A percentile compares a stretch with the other conserved stretches of the same genome.
These are phyloP conservation scores for Kodamaea plutei DNA, from an alignment of 1,139 yeast species.

Conservation along the genomic window DNA sequence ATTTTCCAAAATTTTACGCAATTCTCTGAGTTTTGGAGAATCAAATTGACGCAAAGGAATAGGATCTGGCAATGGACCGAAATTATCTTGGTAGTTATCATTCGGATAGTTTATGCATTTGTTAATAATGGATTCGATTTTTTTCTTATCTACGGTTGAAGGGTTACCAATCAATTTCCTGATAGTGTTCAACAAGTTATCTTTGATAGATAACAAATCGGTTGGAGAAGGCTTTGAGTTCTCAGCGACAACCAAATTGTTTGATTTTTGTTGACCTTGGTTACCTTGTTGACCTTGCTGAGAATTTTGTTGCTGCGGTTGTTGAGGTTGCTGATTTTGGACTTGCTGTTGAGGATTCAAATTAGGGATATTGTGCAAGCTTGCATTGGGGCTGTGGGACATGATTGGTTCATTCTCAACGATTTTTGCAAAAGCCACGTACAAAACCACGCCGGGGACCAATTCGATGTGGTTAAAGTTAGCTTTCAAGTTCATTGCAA, in stretches of 20 bases:
- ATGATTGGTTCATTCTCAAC: constrained; percentile 19
- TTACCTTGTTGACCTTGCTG: constrained; percentile 1
- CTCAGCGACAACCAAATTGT: constrained; percentile 3
- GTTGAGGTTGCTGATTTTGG: constrained; percentile 1
- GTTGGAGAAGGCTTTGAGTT: constrained; percentile 18
- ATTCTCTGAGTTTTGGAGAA: constrained; percentile 71
- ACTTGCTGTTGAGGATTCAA: not conserved
- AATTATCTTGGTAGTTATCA: constrained; percentile 40
- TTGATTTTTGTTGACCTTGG: constrained; percentile 3
- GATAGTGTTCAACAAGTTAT: constrained; percentile 21
- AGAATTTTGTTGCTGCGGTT: constrained; percentile 1
- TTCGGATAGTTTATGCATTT: constrained; percentile 31
- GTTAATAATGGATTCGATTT: constrained; percentile 29
- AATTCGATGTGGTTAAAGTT: constrained; percentile 78
- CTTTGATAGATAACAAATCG: constrained; percentile 24
- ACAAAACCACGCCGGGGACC: constrained; percentile 64
- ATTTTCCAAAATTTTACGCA: constrained; percentile 52
- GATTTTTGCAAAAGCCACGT: constrained; percentile 66
- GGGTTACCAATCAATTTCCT: constrained; percentile 13
- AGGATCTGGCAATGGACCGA: constrained; percentile 72
- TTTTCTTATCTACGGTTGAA: constrained; percentile 24
- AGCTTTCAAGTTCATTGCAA: constrained; percentile 75
- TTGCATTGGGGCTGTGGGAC: constrained; percentile 10
- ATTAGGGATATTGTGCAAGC: constrained; percentile 1
- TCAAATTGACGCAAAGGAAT: constrained; percentile 67